Base-by-base conservation (phyloP, 129 eudicot genomes). In the Lonicera japonica region DNA sequence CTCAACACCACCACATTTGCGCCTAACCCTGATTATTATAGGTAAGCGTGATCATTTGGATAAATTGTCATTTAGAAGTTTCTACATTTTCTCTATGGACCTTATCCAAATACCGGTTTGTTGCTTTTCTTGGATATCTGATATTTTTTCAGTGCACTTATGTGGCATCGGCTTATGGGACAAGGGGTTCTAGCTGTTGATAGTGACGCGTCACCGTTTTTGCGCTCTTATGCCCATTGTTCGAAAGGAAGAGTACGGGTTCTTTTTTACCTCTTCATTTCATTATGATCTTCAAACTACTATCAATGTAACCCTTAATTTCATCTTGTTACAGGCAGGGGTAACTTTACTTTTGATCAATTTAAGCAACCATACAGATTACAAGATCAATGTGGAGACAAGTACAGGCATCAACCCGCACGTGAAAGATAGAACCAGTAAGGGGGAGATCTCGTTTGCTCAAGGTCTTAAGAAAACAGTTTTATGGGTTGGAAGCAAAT, bases 101-200 rank as follows among this genome's bases (percentile, higher is more conserved):
- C n/a, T 36, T 22, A 25, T 51, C 48, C 60, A 41, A 55, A 18
- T 29, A 19, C 21, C 4, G 2, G 19, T 55, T 21, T 43, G 38
- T 54, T 66, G 61, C 47, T 74, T 19, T 61, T 13, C 59, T 16
- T 71, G 54, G 60, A 68, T 58, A 11, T 25, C 45, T 70, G 58
- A 21, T n/a, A n/a, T 74, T 25, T 34, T 43, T 70, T 47, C 70
- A 92, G 99, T 70, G 99, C 99, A 6, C 89, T 92, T 25, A 70
- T 92, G 24, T 92, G 95, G 95, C 73, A 83, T 59, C 84, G 83
- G 36, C 88, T 88, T 64, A 94, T 94, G 99, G 99, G 99, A 59
- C 74, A 75, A 62, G 86, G 83, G 54, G 99, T 94, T 69, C 96
- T 94, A 70, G 72, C 73, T 51, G 85, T 85, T 58, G 68, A 72